These are phyloP conservation scores for Volvox carteri DNA, from an alignment of 163 green algal species.

Conservation along the genomic window DNA sequence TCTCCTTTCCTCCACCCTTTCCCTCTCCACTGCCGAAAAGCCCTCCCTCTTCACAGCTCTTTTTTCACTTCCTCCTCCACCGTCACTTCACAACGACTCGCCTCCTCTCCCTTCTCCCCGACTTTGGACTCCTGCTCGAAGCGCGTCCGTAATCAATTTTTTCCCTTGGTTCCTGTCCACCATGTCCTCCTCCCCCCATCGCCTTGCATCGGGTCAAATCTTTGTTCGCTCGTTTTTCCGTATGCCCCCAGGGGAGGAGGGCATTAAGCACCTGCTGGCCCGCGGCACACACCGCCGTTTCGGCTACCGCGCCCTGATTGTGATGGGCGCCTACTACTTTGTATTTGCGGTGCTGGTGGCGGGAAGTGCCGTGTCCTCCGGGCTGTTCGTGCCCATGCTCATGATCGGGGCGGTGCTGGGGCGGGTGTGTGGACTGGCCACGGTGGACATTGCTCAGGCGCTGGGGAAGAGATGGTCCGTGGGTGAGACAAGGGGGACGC, in stretches of 20 bases:
- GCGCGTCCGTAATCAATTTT: no score
- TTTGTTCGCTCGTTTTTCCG: not conserved
- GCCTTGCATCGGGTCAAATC: no score
- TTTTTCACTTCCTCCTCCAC: no score
- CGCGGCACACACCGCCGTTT: conserved; percentile 91
- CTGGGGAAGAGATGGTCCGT: conserved; percentile 50
- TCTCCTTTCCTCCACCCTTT: no score
- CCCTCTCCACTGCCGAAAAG: no score
- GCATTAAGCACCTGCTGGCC: conserved; percentile 88
- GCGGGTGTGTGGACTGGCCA: conserved; percentile 82
- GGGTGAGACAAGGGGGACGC: conserved; percentile 45
- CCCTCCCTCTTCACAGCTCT: no score
- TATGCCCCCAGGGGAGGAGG: conserved; percentile 81
- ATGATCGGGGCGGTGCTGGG: conserved; percentile 89
- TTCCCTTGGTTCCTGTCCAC: no score
- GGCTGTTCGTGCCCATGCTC: conserved; percentile 96
- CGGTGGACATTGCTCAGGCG: conserved; percentile 78
- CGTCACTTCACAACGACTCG: no score
- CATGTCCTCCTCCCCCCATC: no score
- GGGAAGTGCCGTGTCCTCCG: conserved; percentile 77
- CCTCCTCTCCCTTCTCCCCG: no score
- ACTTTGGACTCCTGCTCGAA: no score
- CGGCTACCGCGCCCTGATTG: conserved; percentile 81
- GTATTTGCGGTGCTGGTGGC: conserved; percentile 80
- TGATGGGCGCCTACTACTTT: conserved; percentile 85